phyloP scores from a whole-genome alignment of 2,329 filamentous ascomycete genomes.

The Elsinoe perseae region DNA sequence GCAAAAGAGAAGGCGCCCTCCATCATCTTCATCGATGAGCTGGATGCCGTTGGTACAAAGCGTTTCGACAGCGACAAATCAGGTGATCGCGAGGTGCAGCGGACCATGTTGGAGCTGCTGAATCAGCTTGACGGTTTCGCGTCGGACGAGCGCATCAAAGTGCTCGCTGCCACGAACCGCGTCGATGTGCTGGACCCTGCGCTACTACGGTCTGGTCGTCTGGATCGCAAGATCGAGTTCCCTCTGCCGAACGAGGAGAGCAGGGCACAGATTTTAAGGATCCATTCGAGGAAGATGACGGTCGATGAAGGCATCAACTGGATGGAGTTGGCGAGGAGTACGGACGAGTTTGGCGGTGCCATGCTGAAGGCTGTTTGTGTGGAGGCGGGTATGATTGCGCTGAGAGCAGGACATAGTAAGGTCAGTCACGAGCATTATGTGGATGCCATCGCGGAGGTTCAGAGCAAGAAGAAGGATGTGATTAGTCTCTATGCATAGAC shows the following conservation, averaged over 20 bases:
- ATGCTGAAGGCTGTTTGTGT: conserved; percentile 98
- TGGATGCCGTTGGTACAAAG: conserved; percentile 97
- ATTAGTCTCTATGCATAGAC: conserved; percentile 20
- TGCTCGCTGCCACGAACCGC: conserved; percentile 87
- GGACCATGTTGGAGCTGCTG: conserved; percentile 96
- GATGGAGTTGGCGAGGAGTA: conserved; percentile 89
- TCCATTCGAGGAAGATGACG: conserved; percentile 97
- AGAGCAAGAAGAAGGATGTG: conserved; percentile 83
- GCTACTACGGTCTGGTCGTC: conserved; percentile 87
- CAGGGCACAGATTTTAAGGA: conserved; percentile 91
- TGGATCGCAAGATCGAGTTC: conserved; percentile 98
- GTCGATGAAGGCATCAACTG: conserved; percentile 91
- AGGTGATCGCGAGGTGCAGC: conserved; percentile 93
- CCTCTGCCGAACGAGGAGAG: conserved; percentile 94
- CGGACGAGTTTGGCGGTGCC: conserved; percentile 95
- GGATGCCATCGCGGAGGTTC: conserved; percentile 93
- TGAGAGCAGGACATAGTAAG: conserved; percentile 90
- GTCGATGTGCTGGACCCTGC: conserved; percentile 92
- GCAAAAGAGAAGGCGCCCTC: conserved; percentile 98
- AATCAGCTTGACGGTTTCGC: conserved; percentile 98
- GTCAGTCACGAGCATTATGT: conserved; percentile 98
- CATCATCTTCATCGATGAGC: conserved; percentile 98
- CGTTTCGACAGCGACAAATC: conserved; percentile 98
- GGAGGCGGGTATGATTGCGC: conserved; percentile 97
- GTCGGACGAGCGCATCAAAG: conserved; percentile 93